phyloP scores from a whole-genome alignment of 2,329 filamentous ascomycete genomes.

The Clonostachys rosea region DNA sequence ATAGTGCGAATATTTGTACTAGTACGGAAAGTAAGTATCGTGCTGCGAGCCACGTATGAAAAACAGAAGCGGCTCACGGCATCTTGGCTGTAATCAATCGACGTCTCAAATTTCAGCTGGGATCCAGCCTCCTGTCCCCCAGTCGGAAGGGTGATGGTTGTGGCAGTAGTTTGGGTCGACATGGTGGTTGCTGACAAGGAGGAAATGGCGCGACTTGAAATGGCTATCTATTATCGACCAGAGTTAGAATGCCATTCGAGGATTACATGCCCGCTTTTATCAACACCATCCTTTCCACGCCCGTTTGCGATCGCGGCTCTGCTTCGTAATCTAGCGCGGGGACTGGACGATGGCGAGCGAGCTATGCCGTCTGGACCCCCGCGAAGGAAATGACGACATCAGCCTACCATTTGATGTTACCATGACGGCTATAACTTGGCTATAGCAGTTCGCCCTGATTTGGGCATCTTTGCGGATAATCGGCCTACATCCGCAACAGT shows the following conservation, averaged over 20 bases:
- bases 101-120: not conserved
- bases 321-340: not conserved
- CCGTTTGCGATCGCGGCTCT: not conserved
- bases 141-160: not conserved
- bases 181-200: not conserved
- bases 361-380: no score
- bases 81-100: not conserved
- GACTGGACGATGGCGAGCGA: no score
- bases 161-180: not conserved
- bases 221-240: not conserved
- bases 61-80: not conserved
- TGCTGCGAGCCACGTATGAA: not conserved
- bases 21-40: not conserved
- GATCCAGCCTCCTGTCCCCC: not conserved
- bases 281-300: not conserved
- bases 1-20: not conserved
- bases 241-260: not conserved
- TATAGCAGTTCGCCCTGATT: no score
- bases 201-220: no score
- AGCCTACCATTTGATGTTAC: no score
- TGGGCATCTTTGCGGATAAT: no score
- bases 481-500: no score
- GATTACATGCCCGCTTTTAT: not conserved
- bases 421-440: no score
- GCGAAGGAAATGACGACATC: no score